Evolutionary conservation across 179 eudicot species (phyloP).

Genomic region (Corrigiola litoralis): DNA sequence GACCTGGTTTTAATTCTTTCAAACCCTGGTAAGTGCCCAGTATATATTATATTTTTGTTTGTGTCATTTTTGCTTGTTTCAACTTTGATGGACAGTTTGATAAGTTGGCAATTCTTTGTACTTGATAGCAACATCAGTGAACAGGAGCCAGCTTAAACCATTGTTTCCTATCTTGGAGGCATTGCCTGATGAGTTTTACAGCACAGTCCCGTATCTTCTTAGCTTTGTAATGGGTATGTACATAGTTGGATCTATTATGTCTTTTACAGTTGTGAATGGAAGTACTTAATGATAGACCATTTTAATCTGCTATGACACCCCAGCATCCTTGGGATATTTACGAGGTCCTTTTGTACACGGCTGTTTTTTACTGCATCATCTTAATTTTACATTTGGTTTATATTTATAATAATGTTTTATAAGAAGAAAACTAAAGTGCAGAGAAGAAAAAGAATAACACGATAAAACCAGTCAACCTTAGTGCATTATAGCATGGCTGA

Average conservation of each 20-base stretch:
- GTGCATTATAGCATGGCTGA: no score
- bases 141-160: conserved; percentile 59
- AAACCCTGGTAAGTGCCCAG: conserved; percentile 65
- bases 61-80: not conserved
- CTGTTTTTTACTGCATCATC: no score
- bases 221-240: conserved; percentile 67
- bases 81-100: conserved; percentile 10
- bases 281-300: not conserved
- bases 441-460: no score
- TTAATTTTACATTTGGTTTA: no score
- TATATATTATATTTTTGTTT: not conserved
- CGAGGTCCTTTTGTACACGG: no score
- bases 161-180: conserved; percentile 56
- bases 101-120: not conserved
- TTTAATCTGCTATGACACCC: not conserved
- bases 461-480: no score
- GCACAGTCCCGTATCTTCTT: conserved; percentile 61
- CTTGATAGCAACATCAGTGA: conserved; percentile 69
- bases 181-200: conserved; percentile 52
- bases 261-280: not conserved
- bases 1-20: conserved; percentile 71
- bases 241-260: not conserved
- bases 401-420: no score
- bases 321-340: not conserved
- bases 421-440: no score